phyloP scores from a whole-genome alignment of 345 rosid species.

The Pugionium cornutum region DNA sequence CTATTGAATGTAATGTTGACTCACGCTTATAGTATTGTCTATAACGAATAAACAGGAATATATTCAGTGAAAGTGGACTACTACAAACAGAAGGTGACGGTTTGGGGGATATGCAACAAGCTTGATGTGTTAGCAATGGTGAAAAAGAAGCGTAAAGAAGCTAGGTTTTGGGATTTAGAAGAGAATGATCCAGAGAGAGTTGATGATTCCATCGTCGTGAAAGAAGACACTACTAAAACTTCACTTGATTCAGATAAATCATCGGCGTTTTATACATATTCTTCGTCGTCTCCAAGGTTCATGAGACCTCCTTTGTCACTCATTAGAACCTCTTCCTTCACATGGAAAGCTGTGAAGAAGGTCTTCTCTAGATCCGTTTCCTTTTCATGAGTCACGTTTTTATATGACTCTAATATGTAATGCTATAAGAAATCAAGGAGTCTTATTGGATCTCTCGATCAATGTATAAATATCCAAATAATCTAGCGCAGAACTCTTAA shows the following conservation, averaged over 20 bases:
- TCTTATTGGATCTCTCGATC: not conserved
- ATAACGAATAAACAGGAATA: slow-evolving; percentile 53
- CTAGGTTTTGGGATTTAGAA: slow-evolving; percentile 71
- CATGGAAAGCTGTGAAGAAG: slow-evolving; percentile 61
- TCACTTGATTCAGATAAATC: slow-evolving; percentile 17
- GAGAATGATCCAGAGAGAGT: slow-evolving; percentile 38
- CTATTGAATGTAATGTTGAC: not conserved
- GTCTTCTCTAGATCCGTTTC: slow-evolving; percentile 68
- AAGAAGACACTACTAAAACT: slow-evolving; percentile 33
- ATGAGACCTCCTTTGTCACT: slow-evolving; percentile 43
- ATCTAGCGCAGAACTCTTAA: slow-evolving; percentile 13
- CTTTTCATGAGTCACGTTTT: slow-evolving; percentile 39
- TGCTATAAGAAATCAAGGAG: not conserved
- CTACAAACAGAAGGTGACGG: slow-evolving; percentile 71
- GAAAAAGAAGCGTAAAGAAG: slow-evolving; percentile 71
- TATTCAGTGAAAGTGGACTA: slow-evolving; percentile 72
- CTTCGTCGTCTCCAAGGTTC: slow-evolving; percentile 28
- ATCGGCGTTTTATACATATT: slow-evolving; percentile 23
- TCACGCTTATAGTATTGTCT: not conserved
- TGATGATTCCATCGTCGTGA: slow-evolving; percentile 13
- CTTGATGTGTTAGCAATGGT: slow-evolving; percentile 57
- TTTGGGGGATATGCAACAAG: slow-evolving; percentile 94
- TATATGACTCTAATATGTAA: not conserved
- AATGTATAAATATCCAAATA: slow-evolving; percentile 8
- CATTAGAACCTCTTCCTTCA: slow-evolving; percentile 55